Conservation (phyloP, 2,329 filamentous ascomycete genomes). For the Aspergillus persii region DNA sequence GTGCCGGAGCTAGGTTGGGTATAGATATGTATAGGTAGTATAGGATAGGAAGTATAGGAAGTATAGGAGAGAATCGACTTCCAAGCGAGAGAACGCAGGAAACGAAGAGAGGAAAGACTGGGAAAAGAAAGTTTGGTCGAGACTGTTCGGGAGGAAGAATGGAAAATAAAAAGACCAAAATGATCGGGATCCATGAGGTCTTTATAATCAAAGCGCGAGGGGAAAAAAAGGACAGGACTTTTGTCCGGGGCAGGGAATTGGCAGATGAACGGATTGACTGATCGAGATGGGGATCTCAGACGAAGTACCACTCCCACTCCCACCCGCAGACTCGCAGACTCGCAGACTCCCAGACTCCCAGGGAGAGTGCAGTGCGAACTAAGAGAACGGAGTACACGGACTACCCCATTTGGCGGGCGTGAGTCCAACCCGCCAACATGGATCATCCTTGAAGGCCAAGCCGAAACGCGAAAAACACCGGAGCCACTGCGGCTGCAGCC, state of each 20-base stretch:
- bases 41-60: neutral
- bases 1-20: too few species aligned
- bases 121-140: neutral
- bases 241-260: neutral
- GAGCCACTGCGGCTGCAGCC: conserved; percentile 13
- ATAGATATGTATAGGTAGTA: too few species aligned
- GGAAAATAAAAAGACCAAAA: conserved; percentile 1
- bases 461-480: neutral
- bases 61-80: too few species aligned
- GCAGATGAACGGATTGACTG: conserved; percentile 2
- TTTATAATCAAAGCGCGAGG: conserved; percentile 10
- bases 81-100: neutral
- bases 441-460: conserved; percentile 1
- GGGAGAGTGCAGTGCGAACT: too few species aligned
- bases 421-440: neutral
- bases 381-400: too few species aligned
- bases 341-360: too few species aligned
- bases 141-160: neutral
- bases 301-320: conserved; percentile 3
- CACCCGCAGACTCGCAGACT: too few species aligned
- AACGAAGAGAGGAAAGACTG: neutral
- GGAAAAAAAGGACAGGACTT: conserved; percentile 7
- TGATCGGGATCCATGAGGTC: conserved; percentile 11
- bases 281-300: conserved; percentile 15
- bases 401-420: neutral